phyloP scores from a whole-genome alignment of 208 protist species.

The Herpetomonas tarakana region DNA sequence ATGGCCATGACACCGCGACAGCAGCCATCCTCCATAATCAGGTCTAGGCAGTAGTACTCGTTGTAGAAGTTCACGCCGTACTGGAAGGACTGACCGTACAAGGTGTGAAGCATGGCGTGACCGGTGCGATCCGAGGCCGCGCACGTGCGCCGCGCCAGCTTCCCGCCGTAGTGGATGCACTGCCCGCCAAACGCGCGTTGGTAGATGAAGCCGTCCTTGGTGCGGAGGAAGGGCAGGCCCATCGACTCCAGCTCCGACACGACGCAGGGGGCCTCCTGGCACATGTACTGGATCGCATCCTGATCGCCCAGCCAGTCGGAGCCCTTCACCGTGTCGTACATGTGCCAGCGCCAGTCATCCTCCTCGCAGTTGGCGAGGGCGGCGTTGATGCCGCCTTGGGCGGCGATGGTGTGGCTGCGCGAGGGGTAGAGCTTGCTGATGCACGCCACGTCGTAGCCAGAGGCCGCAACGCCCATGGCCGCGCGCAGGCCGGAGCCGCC shows the following conservation, averaged over 20 bases:
- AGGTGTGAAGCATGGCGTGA: constrained; percentile 98
- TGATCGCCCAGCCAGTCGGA: constrained; percentile 99
- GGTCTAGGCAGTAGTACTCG: constrained; percentile 99
- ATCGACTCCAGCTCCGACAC: constrained; percentile 97
- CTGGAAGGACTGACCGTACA: constrained; percentile 97
- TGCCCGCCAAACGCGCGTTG: constrained; percentile 99
- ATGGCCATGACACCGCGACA: constrained; percentile 96
- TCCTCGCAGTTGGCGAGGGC: constrained; percentile 98
- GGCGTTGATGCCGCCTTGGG: constrained; percentile 99
- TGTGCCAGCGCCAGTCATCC: constrained; percentile 99
- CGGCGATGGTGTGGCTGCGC: constrained; percentile 99
- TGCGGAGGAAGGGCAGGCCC: constrained; percentile 98
- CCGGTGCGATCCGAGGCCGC: constrained; percentile 98
- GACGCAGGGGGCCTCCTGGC: constrained; percentile 93
- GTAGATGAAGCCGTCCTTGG: constrained; percentile 98
- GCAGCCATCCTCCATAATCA: constrained; percentile 98
- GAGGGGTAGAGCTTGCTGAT: constrained; percentile 99
- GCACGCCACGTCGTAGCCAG: constrained; percentile 98
- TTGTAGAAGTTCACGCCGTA: constrained; percentile 98
- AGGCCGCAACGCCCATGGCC: constrained; percentile 96
- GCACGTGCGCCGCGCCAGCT: constrained; percentile 96
- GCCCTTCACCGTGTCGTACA: constrained; percentile 99
- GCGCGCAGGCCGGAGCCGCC: constrained; percentile 98
- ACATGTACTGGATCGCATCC: constrained; percentile 99
- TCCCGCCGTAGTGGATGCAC: constrained; percentile 96